Evolutionary conservation across 2,329 filamentous ascomycete species (phyloP).

Genomic region (Exophiala mesophila): DNA sequence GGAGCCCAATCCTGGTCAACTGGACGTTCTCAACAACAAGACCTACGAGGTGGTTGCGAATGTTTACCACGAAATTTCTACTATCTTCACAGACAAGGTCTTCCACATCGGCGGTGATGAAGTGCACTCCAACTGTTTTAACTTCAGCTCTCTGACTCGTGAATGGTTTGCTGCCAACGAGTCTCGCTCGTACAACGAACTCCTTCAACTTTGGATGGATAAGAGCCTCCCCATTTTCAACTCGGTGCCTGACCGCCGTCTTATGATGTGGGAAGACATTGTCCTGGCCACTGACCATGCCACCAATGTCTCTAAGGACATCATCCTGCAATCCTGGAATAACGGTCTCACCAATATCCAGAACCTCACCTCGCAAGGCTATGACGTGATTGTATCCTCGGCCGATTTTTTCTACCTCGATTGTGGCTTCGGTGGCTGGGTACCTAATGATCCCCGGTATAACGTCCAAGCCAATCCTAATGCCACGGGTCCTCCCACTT

Average conservation of each 20-base stretch:
- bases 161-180: slow-evolving; percentile 49
- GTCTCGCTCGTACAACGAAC: slow-evolving; percentile 48
- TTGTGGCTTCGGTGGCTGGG: slow-evolving; percentile 51
- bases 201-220: slow-evolving; percentile 53
- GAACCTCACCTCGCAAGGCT: slow-evolving; percentile 47
- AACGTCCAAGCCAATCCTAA: slow-evolving; percentile 51
- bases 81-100: slow-evolving; percentile 48
- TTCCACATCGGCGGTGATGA: slow-evolving; percentile 56
- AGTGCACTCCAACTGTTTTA: slow-evolving; percentile 53
- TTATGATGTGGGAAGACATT: slow-evolving; percentile 57
- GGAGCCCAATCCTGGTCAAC: slow-evolving; percentile 53
- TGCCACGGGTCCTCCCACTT: slow-evolving; percentile 37
- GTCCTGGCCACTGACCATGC: slow-evolving; percentile 43
- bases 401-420: slow-evolving; percentile 55
- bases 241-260: slow-evolving; percentile 41
- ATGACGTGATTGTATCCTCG: slow-evolving; percentile 53
- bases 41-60: slow-evolving; percentile 52
- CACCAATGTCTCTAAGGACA: slow-evolving; percentile 43
- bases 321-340: slow-evolving; percentile 54
- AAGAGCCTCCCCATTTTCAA: slow-evolving; percentile 49
- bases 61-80: slow-evolving; percentile 51
- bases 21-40: slow-evolving; percentile 52
- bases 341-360: slow-evolving; percentile 48
- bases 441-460: slow-evolving; percentile 54
- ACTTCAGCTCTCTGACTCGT: slow-evolving; percentile 48